Conservation (phyloP, 331 rosid species). For the Arachis monticola region DNA sequence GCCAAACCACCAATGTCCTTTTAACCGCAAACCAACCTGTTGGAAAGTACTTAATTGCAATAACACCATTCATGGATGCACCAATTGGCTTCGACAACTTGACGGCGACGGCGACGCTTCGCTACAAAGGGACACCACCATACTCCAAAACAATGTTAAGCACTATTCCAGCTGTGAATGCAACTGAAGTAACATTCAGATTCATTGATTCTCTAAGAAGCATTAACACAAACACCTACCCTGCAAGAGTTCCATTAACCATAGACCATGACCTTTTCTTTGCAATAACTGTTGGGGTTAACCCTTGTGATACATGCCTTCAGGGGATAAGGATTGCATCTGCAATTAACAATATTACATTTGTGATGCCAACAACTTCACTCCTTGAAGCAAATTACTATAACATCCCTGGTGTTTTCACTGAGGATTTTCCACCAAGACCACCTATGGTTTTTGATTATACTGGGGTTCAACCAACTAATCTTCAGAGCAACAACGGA, state of each 20-base stretch:
- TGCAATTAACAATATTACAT: conserved; percentile 61
- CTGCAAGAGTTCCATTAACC: conserved; percentile 59
- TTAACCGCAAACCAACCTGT: conserved; percentile 48
- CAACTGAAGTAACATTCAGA: conserved; percentile 51
- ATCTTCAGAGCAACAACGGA: conserved; percentile 59
- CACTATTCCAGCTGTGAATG: conserved; percentile 64
- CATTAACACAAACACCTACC: conserved; percentile 66
- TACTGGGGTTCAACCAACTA: conserved; percentile 60
- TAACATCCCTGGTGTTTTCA: conserved; percentile 59
- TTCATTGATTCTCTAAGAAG: conserved; percentile 65
- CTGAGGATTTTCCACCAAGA: conserved; percentile 66
- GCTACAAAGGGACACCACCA: conserved; percentile 55
- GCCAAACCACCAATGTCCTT: conserved; percentile 74
- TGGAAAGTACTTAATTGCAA: conserved; percentile 67
- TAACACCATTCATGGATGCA: conserved; percentile 80
- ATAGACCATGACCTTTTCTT: conserved; percentile 66
- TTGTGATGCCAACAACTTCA: conserved; percentile 57
- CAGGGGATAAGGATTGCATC: conserved; percentile 40
- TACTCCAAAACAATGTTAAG: conserved; percentile 46
- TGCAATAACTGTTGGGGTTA: conserved; percentile 57
- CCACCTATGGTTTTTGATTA: conserved; percentile 63
- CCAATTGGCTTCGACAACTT: conserved; percentile 65
- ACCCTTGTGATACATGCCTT: conserved; percentile 55
- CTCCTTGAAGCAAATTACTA: conserved; percentile 80
- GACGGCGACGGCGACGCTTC: conserved; percentile 58